phyloP scores from a whole-genome alignment of 768 basidiomycete species.

The Mycena albidolilacea region DNA sequence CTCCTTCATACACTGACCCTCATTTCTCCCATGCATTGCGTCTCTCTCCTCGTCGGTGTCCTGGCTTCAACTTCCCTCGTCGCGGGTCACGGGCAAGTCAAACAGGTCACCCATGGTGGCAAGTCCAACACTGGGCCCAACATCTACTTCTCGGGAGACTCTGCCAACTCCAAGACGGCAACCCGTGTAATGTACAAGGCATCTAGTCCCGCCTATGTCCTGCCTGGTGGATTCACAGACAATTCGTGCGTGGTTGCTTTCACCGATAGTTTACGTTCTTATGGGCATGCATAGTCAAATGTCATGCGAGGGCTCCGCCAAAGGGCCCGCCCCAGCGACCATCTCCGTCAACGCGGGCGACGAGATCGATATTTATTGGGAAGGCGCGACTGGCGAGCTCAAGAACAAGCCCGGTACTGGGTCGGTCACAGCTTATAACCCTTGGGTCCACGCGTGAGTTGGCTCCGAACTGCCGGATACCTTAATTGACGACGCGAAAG shows the following conservation, averaged over 20 bases:
- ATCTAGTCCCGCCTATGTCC: slow-evolving; percentile 38
- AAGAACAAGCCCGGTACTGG: slow-evolving; percentile 41
- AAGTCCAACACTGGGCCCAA: slow-evolving; percentile 41
- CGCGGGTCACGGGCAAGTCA: slow-evolving; percentile 41
- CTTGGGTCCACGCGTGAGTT: slow-evolving; percentile 46
- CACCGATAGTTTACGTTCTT: background rate
- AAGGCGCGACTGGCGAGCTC: slow-evolving; percentile 43
- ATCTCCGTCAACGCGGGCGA: slow-evolving; percentile 40
- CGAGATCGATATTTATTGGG: slow-evolving; percentile 38
- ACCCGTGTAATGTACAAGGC: slow-evolving; percentile 43
- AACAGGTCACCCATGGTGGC: slow-evolving; percentile 34
- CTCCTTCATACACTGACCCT: slow-evolving; percentile 24
- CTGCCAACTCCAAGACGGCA: slow-evolving; percentile 39
- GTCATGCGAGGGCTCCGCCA: slow-evolving; percentile 42
- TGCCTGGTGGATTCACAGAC: slow-evolving; percentile 37
- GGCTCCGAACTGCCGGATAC: background rate
- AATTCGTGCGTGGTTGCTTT: slow-evolving; percentile 34
- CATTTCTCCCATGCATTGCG: slow-evolving; percentile 32
- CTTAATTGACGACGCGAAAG: slow-evolving; percentile 17
- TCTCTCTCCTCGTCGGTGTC: slow-evolving; percentile 20
- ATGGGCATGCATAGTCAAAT: slow-evolving; percentile 33
- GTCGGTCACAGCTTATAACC: slow-evolving; percentile 37
- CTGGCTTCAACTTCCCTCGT: slow-evolving; percentile 31
- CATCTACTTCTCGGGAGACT: slow-evolving; percentile 39
- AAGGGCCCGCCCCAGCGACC: slow-evolving; percentile 35